Percentiles rank a stretch among this genome's conserved stretches.
phyloP scores from a whole-genome alignment of 2,329 filamentous ascomycete species.

The Stagonosporopsis rhizophila region DNA sequence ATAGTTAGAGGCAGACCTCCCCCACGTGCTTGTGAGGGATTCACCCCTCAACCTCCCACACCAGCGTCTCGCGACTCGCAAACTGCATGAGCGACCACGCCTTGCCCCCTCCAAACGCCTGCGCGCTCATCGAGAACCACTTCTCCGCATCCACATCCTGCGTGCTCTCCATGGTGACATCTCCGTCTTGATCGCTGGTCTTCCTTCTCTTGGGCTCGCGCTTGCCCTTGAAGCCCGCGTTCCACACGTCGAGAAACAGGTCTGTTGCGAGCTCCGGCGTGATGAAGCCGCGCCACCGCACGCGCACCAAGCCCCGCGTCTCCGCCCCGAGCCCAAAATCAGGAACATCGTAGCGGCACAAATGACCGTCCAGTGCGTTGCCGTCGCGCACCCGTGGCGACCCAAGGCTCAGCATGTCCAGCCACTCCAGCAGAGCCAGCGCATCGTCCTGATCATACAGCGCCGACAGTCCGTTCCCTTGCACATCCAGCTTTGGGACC shows the following conservation, averaged over 20 bases:
- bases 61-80: slow-evolving; percentile 40
- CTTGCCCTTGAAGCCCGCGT: slow-evolving; percentile 26
- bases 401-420: slow-evolving; percentile 70
- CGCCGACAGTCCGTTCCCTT: slow-evolving; percentile 35
- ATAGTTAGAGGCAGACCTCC: too few species aligned
- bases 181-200: slow-evolving; percentile 2
- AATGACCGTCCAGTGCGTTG: slow-evolving; percentile 71
- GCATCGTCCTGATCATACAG: slow-evolving; percentile 67
- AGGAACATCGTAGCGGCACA: slow-evolving; percentile 72
- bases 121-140: slow-evolving; percentile 44
- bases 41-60: slow-evolving; percentile 42
- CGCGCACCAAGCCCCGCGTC: slow-evolving; percentile 39
- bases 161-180: slow-evolving; percentile 12
- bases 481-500: slow-evolving; percentile 37
- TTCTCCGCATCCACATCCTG: slow-evolving; percentile 16
- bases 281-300: slow-evolving; percentile 56
- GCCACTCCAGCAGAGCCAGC: slow-evolving; percentile 74
- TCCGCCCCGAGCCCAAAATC: slow-evolving; percentile 36
- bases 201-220: slow-evolving; percentile 19
- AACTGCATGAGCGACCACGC: slow-evolving; percentile 46
- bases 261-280: slow-evolving; percentile 43
- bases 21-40: too few species aligned
- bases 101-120: slow-evolving; percentile 36
- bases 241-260: slow-evolving; percentile 36
- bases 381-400: slow-evolving; percentile 67